Evolutionary conservation across 225 moss, liverwort and hornwort genomes (phyloP).

Genomic region (Takakia lepidozioides): DNA sequence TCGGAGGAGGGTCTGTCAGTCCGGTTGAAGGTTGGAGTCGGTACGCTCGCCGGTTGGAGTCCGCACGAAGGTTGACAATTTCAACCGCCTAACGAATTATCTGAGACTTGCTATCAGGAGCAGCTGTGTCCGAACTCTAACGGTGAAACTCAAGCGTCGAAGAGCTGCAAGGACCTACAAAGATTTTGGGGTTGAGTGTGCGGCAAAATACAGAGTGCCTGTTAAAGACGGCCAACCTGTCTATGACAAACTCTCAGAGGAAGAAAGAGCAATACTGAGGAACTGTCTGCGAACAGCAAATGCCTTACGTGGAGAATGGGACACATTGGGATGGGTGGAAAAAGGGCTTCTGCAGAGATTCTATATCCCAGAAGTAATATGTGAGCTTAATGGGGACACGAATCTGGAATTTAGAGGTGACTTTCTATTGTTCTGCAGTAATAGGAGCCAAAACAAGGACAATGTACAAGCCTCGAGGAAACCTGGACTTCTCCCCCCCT

Average conservation of each 20-base stretch:
- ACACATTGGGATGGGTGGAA: constrained; percentile 26
- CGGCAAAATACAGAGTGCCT: too few species aligned
- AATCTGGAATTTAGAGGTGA: constrained; percentile 44
- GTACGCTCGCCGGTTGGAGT: too few species aligned
- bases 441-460: constrained; percentile 30
- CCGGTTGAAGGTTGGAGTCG: too few species aligned
- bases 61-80: constrained; percentile 55
- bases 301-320: constrained; percentile 28
- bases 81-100: constrained; percentile 47
- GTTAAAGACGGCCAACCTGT: constrained; percentile 30
- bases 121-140: constrained; percentile 49
- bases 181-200: too few species aligned
- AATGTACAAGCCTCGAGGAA: constrained; percentile 26
- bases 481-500: constrained; percentile 36
- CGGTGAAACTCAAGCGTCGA: constrained; percentile 52
- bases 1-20: too few species aligned
- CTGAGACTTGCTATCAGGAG: constrained; percentile 43
- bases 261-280: constrained; percentile 17
- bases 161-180: too few species aligned
- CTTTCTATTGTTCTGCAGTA: constrained; percentile 41
- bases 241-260: constrained; percentile 16
- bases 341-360: constrained; percentile 33
- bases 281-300: constrained; percentile 25
- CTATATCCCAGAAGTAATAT: too few species aligned
- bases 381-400: constrained; percentile 36